Base-by-base conservation (phyloP, 805 yeast genomes). In the Phaffomyces thermotolerans region DNA sequence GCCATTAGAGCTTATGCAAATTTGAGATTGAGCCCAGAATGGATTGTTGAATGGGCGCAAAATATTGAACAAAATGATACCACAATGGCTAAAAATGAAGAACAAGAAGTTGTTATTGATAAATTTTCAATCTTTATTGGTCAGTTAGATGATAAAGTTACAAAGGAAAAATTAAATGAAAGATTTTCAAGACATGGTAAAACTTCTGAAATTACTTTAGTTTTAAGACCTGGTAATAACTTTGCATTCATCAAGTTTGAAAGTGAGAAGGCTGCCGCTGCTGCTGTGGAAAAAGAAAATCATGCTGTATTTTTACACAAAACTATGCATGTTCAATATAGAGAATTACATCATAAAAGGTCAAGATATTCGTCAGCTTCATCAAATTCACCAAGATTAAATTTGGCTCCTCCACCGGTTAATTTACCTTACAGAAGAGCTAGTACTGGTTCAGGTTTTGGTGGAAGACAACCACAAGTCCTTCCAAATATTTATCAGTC, bases 241-340 rank as follows among this genome's bases (percentile, higher is more conserved):
- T 86, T 84, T 69, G 95, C 95, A 1, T 87, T 88, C 55, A 75
- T 88, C 47, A 76, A 76, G 45, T 88, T 68, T 56, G 69, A 68
- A 31, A 68, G 72, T 10, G 89, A 82, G 52, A 72, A 73, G 20
- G 77, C 93, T 20, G 95, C 95, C 8, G 95, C 93, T 6, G 72
- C 85, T 39, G 95, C 96, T 2, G 86, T 88, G 42, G 95, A 87
- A 60, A 72, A 80, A 48, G 93, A 85, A 57, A 87, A 89, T 58
- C 95, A 87, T 63, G 72, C 95, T 3, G 74, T 81, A 60, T 78
- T 88, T 57, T 65, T 77, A 54, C 78, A 76, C 45, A 81, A 75
- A 59, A 82, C 91, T 8, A 83, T 88, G 70, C 93, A 84, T 60
- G 96, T 88, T 38, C 95, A 86, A 62, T 85, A 82, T 58, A 75